These are phyloP conservation scores for Phytophthora syringae DNA, from an alignment of 352 stramenopile species.

Conservation along the genomic window DNA sequence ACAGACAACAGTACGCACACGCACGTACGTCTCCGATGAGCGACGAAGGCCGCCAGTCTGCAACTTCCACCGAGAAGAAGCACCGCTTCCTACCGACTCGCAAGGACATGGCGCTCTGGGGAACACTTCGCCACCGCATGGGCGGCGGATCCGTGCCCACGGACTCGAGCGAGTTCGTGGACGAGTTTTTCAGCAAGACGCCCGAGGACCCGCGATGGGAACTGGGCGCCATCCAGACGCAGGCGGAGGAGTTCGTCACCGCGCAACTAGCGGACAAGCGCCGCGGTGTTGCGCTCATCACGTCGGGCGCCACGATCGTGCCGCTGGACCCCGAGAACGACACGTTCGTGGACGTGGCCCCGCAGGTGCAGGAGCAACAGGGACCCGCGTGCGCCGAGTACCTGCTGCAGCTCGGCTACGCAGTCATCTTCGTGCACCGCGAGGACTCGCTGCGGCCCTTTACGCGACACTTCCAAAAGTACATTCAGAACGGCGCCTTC, in stretches of 20 bases:
- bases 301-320: slow-evolving; percentile 79
- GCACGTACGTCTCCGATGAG: slow-evolving; percentile 18
- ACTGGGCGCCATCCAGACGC: slow-evolving; percentile 42
- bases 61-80: slow-evolving; percentile 25
- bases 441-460: slow-evolving; percentile 83
- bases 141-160: slow-evolving; percentile 60
- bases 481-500: slow-evolving; percentile 81
- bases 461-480: slow-evolving; percentile 85
- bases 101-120: slow-evolving; percentile 79
- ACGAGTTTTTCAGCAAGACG: slow-evolving; percentile 86
- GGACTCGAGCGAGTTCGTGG: slow-evolving; percentile 77
- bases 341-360: slow-evolving; percentile 79
- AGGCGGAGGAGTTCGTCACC: slow-evolving; percentile 65
- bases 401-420: slow-evolving; percentile 78
- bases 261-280: slow-evolving; percentile 59
- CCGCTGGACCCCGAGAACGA: slow-evolving; percentile 68
- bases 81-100: slow-evolving; percentile 24
- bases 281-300: slow-evolving; percentile 83
- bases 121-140: slow-evolving; percentile 79
- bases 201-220: slow-evolving; percentile 65
- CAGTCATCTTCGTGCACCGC: slow-evolving; percentile 84
- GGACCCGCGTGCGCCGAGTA: slow-evolving; percentile 82
- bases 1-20: background rate
- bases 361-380: slow-evolving; percentile 78
- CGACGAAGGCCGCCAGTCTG: slow-evolving; percentile 27